These are phyloP conservation scores for Echeveria elegans DNA, from an alignment of 164 flowering plant genomes.

Conservation along the genomic window DNA sequence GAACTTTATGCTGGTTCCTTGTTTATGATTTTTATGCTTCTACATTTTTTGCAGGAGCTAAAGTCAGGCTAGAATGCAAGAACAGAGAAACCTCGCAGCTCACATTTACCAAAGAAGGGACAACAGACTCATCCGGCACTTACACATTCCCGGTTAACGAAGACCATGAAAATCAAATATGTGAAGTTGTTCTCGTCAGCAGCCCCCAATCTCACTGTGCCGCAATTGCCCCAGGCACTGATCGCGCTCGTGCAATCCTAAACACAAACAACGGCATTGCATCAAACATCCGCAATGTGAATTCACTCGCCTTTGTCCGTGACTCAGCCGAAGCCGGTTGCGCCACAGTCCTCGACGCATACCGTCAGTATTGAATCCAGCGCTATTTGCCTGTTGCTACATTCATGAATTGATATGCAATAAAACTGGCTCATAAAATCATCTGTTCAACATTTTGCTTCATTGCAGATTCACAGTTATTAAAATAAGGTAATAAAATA, in stretches of 20 bases:
- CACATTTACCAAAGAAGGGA: slow-evolving; percentile 29
- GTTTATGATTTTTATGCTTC: background rate
- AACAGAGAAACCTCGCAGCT: slow-evolving; percentile 24
- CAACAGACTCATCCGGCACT: slow-evolving; percentile 41
- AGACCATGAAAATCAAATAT: slow-evolving; percentile 41
- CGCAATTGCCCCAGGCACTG: slow-evolving; percentile 34
- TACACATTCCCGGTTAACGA: slow-evolving; percentile 35
- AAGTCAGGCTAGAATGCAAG: slow-evolving; percentile 51
- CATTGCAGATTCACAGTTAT: no score
- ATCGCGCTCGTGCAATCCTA: slow-evolving; percentile 53
- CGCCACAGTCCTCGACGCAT: slow-evolving; percentile 34
- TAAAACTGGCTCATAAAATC: background rate
- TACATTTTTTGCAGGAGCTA: slow-evolving; percentile 34
- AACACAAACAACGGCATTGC: slow-evolving; percentile 53
- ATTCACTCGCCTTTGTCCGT: slow-evolving; percentile 44
- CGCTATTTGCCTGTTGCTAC: slow-evolving; percentile 13
- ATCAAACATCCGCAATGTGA: slow-evolving; percentile 40
- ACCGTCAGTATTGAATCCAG: slow-evolving; percentile 21
- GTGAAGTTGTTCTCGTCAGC: slow-evolving; percentile 43
- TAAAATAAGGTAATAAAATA: background rate
- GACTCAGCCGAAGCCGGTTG: slow-evolving; percentile 35
- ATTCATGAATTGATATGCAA: background rate
- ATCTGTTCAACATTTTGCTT: background rate
- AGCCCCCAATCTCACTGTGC: slow-evolving; percentile 43
- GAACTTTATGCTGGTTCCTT: no score